Conservation (phyloP, 2,329 filamentous ascomycete genomes). For the Cytospora schulzeri region DNA sequence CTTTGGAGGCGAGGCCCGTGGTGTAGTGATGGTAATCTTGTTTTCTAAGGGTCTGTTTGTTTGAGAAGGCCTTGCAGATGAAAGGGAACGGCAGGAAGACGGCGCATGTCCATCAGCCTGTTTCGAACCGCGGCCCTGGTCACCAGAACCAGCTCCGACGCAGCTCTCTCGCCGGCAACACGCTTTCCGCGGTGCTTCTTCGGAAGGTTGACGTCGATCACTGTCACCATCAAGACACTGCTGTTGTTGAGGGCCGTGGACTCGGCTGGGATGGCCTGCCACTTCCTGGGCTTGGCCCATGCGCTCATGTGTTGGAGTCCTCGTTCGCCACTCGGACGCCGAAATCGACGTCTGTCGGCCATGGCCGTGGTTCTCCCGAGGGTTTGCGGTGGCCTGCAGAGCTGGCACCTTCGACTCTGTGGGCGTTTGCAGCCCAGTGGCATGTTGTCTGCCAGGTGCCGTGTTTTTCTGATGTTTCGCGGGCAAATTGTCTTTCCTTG, state of each 20-base stretch:
- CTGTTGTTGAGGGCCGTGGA: background rate
- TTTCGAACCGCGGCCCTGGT: background rate
- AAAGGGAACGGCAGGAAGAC: background rate
- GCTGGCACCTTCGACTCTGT: background rate
- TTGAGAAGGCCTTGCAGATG: background rate
- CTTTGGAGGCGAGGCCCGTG: slow-evolving; percentile 31
- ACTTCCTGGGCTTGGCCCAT: background rate
- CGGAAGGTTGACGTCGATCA: background rate
- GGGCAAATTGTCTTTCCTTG: background rate
- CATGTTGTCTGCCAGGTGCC: background rate
- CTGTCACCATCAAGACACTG: background rate
- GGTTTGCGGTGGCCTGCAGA: background rate
- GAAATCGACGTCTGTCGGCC: background rate
- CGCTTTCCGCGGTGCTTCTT: background rate
- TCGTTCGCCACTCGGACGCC: background rate
- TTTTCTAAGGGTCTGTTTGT: background rate
- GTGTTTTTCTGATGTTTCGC: background rate
- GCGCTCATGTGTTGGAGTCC: background rate
- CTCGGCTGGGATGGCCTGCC: background rate
- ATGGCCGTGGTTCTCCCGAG: background rate
- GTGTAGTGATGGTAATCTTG: background rate
- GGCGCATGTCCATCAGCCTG: background rate
- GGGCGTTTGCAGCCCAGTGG: background rate
- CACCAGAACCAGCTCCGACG: background rate
- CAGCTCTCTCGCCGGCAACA: background rate